phyloP scores from a whole-genome alignment of 1,284 basidiomycete species.

The Melanopsichium pennsylvanicum region DNA sequence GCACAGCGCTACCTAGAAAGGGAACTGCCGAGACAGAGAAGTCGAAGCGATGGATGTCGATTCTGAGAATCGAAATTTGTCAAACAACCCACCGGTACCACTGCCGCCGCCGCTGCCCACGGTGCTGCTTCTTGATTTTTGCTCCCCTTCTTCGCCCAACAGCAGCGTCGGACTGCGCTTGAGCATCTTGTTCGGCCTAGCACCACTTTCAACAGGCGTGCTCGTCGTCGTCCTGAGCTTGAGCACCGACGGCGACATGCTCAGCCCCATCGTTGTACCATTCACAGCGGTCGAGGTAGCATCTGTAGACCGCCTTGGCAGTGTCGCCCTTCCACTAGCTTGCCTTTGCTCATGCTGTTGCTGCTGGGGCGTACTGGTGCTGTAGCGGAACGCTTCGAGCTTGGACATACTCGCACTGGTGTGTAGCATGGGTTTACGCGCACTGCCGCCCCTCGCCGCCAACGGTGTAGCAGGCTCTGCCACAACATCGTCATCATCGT shows the following conservation, averaged over 20 bases:
- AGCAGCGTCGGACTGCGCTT: slow-evolving; percentile 29
- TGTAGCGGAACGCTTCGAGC: slow-evolving; percentile 38
- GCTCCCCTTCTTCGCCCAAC: slow-evolving; percentile 2
- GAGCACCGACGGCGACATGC: slow-evolving; percentile 14
- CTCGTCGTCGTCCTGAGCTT: slow-evolving; percentile 6
- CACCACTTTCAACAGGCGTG: background rate
- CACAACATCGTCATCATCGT: slow-evolving; percentile 7
- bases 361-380: slow-evolving; percentile 5
- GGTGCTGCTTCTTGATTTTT: background rate
- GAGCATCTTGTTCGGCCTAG: slow-evolving; percentile 18
- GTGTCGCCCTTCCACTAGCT: background rate
- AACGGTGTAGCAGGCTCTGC: slow-evolving; percentile 22
- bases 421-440: slow-evolving; percentile 9
- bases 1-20: background rate
- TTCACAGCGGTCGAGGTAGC: background rate
- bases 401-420: slow-evolving; percentile 37
- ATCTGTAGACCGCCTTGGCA: slow-evolving; percentile 4
- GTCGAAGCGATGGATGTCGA: background rate
- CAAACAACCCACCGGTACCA: slow-evolving; percentile 14
- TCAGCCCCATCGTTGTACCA: too few species aligned
- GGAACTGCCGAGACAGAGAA: background rate
- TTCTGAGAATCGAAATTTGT: slow-evolving; percentile 19
- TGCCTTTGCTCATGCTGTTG: background rate
- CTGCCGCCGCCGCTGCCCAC: background rate
- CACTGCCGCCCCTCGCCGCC: background rate